phyloP scores from a whole-genome alignment of 345 rosid genomes.

The Salix suchowensis region DNA sequence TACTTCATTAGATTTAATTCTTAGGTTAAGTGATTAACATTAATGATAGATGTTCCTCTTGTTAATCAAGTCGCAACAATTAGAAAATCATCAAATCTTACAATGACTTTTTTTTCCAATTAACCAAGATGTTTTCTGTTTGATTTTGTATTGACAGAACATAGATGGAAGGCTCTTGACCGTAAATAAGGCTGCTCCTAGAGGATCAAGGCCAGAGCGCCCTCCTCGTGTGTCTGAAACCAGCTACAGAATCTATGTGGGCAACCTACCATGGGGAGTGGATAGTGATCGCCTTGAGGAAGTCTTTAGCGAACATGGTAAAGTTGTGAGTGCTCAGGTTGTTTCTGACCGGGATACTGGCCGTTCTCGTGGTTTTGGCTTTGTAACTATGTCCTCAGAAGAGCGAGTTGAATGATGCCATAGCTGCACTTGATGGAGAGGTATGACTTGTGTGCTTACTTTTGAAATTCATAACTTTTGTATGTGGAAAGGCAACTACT shows the following conservation, averaged over 20 bases:
- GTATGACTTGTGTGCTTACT: slow-evolving; percentile 29
- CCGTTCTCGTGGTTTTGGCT: slow-evolving; percentile 95
- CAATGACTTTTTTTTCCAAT: not conserved
- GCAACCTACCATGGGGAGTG: slow-evolving; percentile 82
- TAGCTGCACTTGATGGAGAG: slow-evolving; percentile 92
- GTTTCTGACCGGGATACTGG: slow-evolving; percentile 81
- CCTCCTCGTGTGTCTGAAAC: slow-evolving; percentile 50
- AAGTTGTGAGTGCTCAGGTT: slow-evolving; percentile 75
- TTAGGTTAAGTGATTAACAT: not conserved
- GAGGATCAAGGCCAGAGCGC: slow-evolving; percentile 68
- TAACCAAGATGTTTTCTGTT: not conserved
- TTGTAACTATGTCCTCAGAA: slow-evolving; percentile 78
- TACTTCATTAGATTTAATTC: not conserved
- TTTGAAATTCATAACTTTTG: not conserved
- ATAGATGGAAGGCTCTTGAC: slow-evolving; percentile 67
- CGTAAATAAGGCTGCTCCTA: slow-evolving; percentile 83
- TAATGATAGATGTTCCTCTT: not conserved
- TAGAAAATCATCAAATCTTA: not conserved
- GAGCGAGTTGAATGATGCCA: slow-evolving; percentile 75
- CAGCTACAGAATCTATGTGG: slow-evolving; percentile 63
- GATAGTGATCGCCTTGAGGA: slow-evolving; percentile 73
- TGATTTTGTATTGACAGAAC: slow-evolving; percentile 41
- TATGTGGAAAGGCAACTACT: not conserved
- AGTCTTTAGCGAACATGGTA: slow-evolving; percentile 82
- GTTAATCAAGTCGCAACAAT: not conserved